Base-by-base conservation (phyloP, 2,329 filamentous ascomycete species). In the Aciculosporium take region DNA sequence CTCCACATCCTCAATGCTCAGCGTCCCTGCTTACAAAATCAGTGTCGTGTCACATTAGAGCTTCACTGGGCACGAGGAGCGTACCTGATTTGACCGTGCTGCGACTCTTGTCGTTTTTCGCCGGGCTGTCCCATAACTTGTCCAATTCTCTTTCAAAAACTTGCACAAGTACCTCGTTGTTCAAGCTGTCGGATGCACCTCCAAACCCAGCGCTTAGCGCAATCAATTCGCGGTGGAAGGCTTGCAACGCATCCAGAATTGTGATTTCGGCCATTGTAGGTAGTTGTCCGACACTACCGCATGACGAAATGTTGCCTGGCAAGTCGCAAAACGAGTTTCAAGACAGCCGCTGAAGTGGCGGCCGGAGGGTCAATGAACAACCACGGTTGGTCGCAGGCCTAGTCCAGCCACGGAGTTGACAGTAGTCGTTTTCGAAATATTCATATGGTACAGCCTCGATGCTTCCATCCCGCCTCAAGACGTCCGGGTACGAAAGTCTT, bases 191-290 rank as follows among this genome's bases (percentile, higher is more conserved):
- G 25, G 77, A 70, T 43, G 64, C 65, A 34, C 69, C 66, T 40
- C 65, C 64, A 40, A 81, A 76, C 43, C 77, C 75, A 54, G 91
- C 80, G 48, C 76, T 75, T 52, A 91, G 71, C 43, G 81, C 79
- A 51, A 82, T 68, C 47, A 98, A 76, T 64, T 94, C 87, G 59
- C 83, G 77, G 61, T 94, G 84, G 53, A 98, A 77, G 60, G 77
- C 79, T 66, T 88, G 79, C 54, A 96, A 76, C 62, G 79, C 76
- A 56, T 81, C 80, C 56, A 93, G 71, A 56, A 74, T 76, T 58
- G 79, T 79, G 57, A 76, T 67, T 56, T 82, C 79, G 59, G 81
- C 77, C 85, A 91, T 89, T 50, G 55, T 66, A 53, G 56, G 55
- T 66, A 53, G 56, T 47, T 35, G 20, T 48, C 57, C 49, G 50